Evolutionary conservation across 2,329 filamentous ascomycete species (phyloP).

Genomic region (Venturia carpophila): DNA sequence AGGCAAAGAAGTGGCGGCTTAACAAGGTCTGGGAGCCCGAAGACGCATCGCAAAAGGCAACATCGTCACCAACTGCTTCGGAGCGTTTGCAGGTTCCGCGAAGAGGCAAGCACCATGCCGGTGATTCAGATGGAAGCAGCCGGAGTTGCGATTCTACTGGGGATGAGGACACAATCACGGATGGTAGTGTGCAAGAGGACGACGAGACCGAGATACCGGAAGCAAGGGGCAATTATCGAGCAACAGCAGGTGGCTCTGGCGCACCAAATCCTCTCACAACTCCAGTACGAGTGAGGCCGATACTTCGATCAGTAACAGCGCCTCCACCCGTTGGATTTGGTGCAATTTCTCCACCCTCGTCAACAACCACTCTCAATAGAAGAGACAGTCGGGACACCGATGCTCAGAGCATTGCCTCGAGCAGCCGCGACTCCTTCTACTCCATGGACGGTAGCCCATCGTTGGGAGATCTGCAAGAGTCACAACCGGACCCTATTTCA

Average conservation of each 20-base stretch:
- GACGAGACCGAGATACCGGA: not conserved
- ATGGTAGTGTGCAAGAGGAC: slow-evolving; percentile 7
- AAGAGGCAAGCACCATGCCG: slow-evolving; percentile 15
- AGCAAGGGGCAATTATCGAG: not conserved
- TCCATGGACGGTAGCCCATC: slow-evolving; percentile 24
- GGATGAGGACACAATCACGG: slow-evolving; percentile 12
- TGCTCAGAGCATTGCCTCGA: slow-evolving; percentile 28
- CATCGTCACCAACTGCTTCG: not conserved
- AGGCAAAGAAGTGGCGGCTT: slow-evolving; percentile 43
- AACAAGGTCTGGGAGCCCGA: slow-evolving; percentile 43
- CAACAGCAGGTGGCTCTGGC: not conserved
- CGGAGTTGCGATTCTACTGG: slow-evolving; percentile 20
- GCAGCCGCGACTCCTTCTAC: slow-evolving; percentile 31
- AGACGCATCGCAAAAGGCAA: slow-evolving; percentile 28
- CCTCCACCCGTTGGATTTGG: not conserved
- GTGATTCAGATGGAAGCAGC: slow-evolving; percentile 24
- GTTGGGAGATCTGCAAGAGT: not conserved
- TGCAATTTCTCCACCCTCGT: not conserved
- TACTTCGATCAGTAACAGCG: slow-evolving; percentile 16
- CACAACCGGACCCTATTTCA: not conserved
- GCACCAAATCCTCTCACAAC: slow-evolving; percentile 1
- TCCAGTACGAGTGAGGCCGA: slow-evolving; percentile 3
- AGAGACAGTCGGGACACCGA: slow-evolving; percentile 21
- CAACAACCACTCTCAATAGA: not conserved
- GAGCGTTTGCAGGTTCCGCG: not conserved